These are phyloP conservation scores for Phytopythium chamaehyphon DNA, from an alignment of 352 stramenopile species.

Conservation along the genomic window DNA sequence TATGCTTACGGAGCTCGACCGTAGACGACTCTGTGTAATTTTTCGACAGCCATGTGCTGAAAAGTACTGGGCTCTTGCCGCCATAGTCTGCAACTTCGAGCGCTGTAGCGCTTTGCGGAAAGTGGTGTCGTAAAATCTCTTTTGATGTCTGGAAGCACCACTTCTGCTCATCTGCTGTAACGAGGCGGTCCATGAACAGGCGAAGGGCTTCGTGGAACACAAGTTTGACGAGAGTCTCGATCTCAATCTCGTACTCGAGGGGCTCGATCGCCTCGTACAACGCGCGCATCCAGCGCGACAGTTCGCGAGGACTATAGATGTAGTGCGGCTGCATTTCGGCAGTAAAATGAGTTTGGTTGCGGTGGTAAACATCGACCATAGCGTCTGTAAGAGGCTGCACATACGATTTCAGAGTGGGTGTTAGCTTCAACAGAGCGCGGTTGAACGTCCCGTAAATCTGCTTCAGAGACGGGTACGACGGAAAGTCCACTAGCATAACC, in stretches of 20 bases:
- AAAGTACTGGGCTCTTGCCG: slow-evolving; percentile 94
- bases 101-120: slow-evolving; percentile 73
- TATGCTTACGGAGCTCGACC: slow-evolving; percentile 94
- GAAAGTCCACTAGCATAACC: slow-evolving; percentile 99
- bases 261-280: slow-evolving; percentile 98
- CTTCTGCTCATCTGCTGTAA: slow-evolving; percentile 94
- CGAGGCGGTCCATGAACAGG: slow-evolving; percentile 98
- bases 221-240: slow-evolving; percentile 96
- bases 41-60: slow-evolving; percentile 98
- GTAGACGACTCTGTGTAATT: slow-evolving; percentile 94
- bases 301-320: slow-evolving; percentile 99
- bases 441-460: slow-evolving; percentile 99
- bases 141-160: slow-evolving; percentile 95
- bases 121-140: slow-evolving; percentile 74
- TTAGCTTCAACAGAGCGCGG: slow-evolving; percentile 97
- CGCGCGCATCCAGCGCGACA: slow-evolving; percentile 98
- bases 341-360: slow-evolving; percentile 96
- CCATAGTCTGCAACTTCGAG: slow-evolving; percentile 68
- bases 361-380: slow-evolving; percentile 99
- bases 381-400: slow-evolving; percentile 96
- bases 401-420: slow-evolving; percentile 96
- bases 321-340: slow-evolving; percentile 96
- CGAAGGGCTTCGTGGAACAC: slow-evolving; percentile 98
- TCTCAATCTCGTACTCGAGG: slow-evolving; percentile 92
- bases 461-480: slow-evolving; percentile 92